Conservation (phyloP, 805 yeast species). For the Spathaspora gorwiae region DNA sequence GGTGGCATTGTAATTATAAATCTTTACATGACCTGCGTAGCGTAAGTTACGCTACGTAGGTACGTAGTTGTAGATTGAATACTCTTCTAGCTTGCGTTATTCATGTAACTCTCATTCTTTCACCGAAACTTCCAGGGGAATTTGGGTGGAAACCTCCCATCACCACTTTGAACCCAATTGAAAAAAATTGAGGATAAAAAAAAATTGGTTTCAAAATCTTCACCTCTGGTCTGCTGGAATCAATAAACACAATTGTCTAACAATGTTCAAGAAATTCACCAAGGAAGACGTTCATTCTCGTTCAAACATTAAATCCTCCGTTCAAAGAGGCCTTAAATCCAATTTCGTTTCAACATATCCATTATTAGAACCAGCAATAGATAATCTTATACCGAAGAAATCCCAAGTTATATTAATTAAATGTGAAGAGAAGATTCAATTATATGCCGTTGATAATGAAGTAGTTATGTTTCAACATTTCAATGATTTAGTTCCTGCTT, state of each 20-base stretch:
- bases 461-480: conserved; percentile 78
- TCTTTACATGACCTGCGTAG: conserved; percentile 25
- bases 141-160: background rate
- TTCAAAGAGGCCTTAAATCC: conserved; percentile 81
- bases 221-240: too few species aligned
- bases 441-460: conserved; percentile 68
- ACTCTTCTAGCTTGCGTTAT: background rate
- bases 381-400: conserved; percentile 83
- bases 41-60: too few species aligned
- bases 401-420: conserved; percentile 74
- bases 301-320: conserved; percentile 88
- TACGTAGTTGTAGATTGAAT: background rate
- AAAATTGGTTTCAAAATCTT: too few species aligned
- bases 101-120: background rate
- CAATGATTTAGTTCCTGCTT: conserved; percentile 63
- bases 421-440: conserved; percentile 84
- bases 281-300: conserved; percentile 86
- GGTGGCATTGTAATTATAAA: conserved; percentile 46
- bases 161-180: too few species aligned
- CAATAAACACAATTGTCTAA: background rate
- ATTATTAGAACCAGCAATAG: conserved; percentile 68
- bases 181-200: too few species aligned
- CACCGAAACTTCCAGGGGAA: background rate
- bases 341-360: conserved; percentile 74
- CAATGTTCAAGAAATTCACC: conserved; percentile 61